These are phyloP conservation scores for Termitomyces sp. DNA, from an alignment of 768 basidiomycete genomes.

Conservation along the genomic window DNA sequence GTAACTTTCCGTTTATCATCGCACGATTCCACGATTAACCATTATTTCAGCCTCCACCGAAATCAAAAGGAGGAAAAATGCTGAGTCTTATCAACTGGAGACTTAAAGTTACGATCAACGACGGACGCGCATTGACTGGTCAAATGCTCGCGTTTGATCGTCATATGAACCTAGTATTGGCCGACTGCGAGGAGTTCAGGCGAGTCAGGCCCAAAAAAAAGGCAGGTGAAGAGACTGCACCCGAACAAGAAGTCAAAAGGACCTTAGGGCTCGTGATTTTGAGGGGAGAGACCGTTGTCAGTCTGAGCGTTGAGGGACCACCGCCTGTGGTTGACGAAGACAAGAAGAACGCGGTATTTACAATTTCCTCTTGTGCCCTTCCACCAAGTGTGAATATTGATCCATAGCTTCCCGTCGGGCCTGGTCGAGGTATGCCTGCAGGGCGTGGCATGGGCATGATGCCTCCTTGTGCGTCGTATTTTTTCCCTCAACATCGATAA, in stretches of 20 bases:
- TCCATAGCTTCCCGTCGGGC: constrained; percentile 72
- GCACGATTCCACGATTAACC: constrained; percentile 5
- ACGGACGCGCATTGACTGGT: constrained; percentile 90
- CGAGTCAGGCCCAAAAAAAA: constrained; percentile 92
- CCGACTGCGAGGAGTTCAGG: constrained; percentile 97
- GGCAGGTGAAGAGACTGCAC: constrained; percentile 68
- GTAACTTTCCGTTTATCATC: constrained; percentile 24
- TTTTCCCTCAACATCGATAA: background rate
- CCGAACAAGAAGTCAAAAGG: constrained; percentile 92
- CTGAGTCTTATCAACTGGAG: constrained; percentile 96
- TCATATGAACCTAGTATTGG: constrained; percentile 98
- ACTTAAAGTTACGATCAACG: constrained; percentile 95
- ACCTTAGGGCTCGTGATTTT: constrained; percentile 95
- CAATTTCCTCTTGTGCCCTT: background rate
- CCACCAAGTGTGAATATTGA: constrained; percentile 9
- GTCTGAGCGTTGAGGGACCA: constrained; percentile 90
- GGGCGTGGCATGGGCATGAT: constrained; percentile 97
- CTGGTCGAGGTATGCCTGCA: constrained; percentile 93
- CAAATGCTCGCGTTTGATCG: constrained; percentile 99
- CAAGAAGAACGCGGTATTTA: constrained; percentile 70
- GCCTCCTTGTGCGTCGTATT: constrained; percentile 61
- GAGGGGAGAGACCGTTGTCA: constrained; percentile 94
- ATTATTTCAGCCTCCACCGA: constrained; percentile 76
- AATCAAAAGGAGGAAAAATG: constrained; percentile 99
- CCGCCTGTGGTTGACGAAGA: constrained; percentile 90